Conservation (phyloP, 306 rosid species). For the Abrus pulchellus region DNA sequence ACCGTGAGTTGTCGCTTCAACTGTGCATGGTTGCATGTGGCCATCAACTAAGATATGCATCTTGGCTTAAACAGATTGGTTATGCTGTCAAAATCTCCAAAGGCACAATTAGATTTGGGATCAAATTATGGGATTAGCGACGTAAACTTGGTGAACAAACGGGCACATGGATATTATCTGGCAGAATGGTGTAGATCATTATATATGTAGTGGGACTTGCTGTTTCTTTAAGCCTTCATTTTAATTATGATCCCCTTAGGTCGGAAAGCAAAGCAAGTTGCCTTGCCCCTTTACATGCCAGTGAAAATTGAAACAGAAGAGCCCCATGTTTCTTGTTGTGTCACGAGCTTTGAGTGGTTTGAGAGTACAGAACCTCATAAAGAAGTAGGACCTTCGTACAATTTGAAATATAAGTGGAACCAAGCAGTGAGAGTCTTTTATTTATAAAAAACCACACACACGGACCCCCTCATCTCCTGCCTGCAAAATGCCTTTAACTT, state of each 20-base stretch:
- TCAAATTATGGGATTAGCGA: conserved; percentile 26
- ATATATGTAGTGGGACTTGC: conserved; percentile 41
- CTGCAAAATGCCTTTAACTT: conserved; percentile 40
- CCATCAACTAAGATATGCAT: conserved; percentile 31
- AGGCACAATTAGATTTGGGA: conserved; percentile 30
- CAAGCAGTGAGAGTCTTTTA: conserved; percentile 40
- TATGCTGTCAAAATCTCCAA: conserved; percentile 40
- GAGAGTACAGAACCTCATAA: conserved; percentile 40
- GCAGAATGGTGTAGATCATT: conserved; percentile 29
- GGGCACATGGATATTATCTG: conserved; percentile 34
- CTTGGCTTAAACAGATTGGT: conserved; percentile 45
- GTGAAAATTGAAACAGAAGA: conserved; percentile 43
- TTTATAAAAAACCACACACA: conserved; percentile 36
- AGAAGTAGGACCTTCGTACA: conserved; percentile 47
- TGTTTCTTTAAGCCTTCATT: conserved; percentile 49
- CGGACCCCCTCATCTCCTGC: conserved; percentile 42
- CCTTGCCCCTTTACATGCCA: conserved; percentile 46
- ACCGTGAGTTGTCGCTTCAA: conserved; percentile 48
- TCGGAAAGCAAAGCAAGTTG: conserved; percentile 43
- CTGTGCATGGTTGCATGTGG: conserved; percentile 37
- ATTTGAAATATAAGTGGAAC: conserved; percentile 40
- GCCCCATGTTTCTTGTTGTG: conserved; percentile 44
- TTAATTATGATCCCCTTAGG: conserved; percentile 44
- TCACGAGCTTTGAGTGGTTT: conserved; percentile 41
- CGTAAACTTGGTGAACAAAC: conserved; percentile 20